Evolutionary conservation across 108 stramenopile species (phyloP).

Genomic region (Epithemia pelagica): DNA sequence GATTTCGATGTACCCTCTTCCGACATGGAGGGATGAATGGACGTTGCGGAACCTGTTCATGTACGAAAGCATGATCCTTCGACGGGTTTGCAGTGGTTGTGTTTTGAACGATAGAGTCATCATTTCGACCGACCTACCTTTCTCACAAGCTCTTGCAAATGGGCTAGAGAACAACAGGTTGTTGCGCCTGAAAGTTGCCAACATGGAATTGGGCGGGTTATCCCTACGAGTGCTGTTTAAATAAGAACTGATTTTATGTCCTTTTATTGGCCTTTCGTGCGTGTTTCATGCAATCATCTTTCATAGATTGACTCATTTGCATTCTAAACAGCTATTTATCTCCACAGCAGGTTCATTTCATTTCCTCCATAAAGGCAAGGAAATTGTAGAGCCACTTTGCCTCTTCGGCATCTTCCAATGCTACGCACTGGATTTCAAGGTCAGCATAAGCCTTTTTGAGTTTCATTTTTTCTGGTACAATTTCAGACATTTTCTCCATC

Average conservation of each 20-base stretch:
- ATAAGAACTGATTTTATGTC: too few relatives aligned
- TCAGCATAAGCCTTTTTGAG: conserved; percentile 7
- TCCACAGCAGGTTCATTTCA: conserved; percentile 6
- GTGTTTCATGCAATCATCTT: background rate
- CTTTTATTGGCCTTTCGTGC: too few relatives aligned
- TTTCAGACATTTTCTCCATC: conserved; percentile 17
- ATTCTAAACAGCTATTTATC: background rate
- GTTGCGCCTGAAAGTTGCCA: too few relatives aligned
- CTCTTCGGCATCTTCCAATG: conserved; percentile 19
- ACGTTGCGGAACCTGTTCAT: too few relatives aligned
- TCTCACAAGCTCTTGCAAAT: too few relatives aligned
- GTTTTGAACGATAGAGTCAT: too few relatives aligned
- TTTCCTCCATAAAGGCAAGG: conserved; percentile 15
- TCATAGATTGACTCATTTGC: background rate
- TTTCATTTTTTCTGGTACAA: conserved; percentile 16
- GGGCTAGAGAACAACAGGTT: too few relatives aligned
- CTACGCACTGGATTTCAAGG: conserved; percentile 16
- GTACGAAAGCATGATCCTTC: too few relatives aligned
- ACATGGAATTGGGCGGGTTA: too few relatives aligned
- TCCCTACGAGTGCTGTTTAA: too few relatives aligned
- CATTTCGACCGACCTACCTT: too few relatives aligned
- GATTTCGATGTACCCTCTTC: conserved; percentile 36
- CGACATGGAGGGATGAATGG: background rate
- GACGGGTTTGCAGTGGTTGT: too few relatives aligned
- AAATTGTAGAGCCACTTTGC: conserved; percentile 18